A percentile compares a stretch with the other conserved stretches of the same genome.
Conservation (phyloP, 768 basidiomycete genomes). For the Clitopilus passeckerianus region DNA sequence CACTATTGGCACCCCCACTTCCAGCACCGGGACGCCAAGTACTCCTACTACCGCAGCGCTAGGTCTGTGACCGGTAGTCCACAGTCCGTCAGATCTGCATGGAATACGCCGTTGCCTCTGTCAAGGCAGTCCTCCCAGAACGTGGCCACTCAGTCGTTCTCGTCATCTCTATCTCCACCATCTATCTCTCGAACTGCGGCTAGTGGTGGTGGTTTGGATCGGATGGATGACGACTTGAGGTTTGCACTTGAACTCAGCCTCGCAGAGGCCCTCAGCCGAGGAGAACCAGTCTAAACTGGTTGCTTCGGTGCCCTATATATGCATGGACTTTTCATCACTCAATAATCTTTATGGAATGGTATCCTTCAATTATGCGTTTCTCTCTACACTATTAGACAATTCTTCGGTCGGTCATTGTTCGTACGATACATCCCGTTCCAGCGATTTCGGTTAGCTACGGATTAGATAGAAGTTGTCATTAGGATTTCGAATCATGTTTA, state of each 20-base stretch:
- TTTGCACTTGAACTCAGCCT: constrained; percentile 69
- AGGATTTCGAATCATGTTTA: not conserved
- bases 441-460: constrained; percentile 85
- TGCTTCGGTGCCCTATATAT: not conserved
- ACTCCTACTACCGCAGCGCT: constrained; percentile 8
- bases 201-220: constrained; percentile 16
- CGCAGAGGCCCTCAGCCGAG: constrained; percentile 51
- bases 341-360: no score
- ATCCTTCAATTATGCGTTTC: not conserved
- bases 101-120: constrained; percentile 30
- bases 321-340: not conserved
- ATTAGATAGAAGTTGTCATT: not conserved
- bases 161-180: constrained; percentile 4
- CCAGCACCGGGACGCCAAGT: constrained; percentile 20
- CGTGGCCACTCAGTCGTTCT: not conserved
- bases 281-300: constrained; percentile 14
- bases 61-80: constrained; percentile 7
- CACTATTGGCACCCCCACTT: not conserved
- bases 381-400: constrained; percentile 23
- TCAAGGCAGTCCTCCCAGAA: constrained; percentile 5
- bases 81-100: constrained; percentile 19
- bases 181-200: constrained; percentile 11
- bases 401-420: constrained; percentile 62
- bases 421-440: constrained; percentile 92
- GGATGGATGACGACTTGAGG: constrained; percentile 60